phyloP scores from a whole-genome alignment of 2,329 filamentous ascomycete species.

The Aschersonia sp. region DNA sequence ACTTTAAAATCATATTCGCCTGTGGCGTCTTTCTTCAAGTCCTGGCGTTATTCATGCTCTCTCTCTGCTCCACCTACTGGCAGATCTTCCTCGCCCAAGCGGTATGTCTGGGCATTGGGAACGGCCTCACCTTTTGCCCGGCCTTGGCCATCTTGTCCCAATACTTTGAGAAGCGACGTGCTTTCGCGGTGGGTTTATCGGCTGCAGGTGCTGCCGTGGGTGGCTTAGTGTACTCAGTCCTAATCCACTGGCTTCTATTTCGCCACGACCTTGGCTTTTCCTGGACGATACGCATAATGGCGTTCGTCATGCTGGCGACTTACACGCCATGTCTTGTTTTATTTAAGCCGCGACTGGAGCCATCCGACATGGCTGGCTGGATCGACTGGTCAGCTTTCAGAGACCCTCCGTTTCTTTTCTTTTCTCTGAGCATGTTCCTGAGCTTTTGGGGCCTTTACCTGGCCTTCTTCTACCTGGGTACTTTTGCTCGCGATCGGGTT shows the following conservation, averaged over 20 bases:
- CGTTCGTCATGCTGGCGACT: constrained; percentile 42
- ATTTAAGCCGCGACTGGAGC: constrained; percentile 30
- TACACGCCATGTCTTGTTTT: constrained; percentile 22
- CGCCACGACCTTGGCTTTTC: constrained; percentile 36
- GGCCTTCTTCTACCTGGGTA: constrained; percentile 28
- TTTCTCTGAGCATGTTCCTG: constrained; percentile 33
- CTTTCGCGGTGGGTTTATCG: constrained; percentile 44
- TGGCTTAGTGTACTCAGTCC: constrained; percentile 39
- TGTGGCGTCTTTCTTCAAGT: constrained; percentile 26
- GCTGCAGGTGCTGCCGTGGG: constrained; percentile 44
- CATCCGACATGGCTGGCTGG: constrained; percentile 31
- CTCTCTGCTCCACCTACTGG: constrained; percentile 30
- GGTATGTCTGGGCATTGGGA: constrained; percentile 33
- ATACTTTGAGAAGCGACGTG: constrained; percentile 43
- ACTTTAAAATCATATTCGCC: constrained; percentile 24
- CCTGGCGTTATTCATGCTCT: constrained; percentile 33
- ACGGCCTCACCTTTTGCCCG: constrained; percentile 43
- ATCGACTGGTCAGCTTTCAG: constrained; percentile 42
- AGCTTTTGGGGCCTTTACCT: constrained; percentile 24
- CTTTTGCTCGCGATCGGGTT: constrained; percentile 26
- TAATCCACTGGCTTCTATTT: constrained; percentile 42
- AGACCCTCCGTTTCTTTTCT: constrained; percentile 39
- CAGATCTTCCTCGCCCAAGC: constrained; percentile 41
- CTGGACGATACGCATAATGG: constrained; percentile 50
- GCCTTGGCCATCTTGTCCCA: constrained; percentile 45